Percentiles rank a stretch among this genome's conserved stretches.
Conservation (phyloP, 495 filamentous ascomycete species). For the Lasiosphaeriaceae sp. region DNA sequence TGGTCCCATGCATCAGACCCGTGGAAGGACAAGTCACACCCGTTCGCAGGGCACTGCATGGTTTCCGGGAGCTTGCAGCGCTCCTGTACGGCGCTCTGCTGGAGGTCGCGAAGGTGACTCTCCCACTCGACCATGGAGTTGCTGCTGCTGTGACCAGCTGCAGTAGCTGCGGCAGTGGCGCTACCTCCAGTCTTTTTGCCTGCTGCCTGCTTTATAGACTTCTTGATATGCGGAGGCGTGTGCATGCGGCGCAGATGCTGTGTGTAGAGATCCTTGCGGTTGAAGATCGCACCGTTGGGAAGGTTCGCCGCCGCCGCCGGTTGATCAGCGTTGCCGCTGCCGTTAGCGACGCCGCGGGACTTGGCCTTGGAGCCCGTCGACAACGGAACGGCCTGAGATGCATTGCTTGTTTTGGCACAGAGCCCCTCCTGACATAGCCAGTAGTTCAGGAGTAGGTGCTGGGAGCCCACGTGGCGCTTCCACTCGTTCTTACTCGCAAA, state of each 20-base stretch:
- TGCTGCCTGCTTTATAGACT: constrained; percentile 27
- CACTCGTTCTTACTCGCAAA: constrained; percentile 91
- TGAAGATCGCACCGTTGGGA: constrained; percentile 64
- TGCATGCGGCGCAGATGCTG: constrained; percentile 91
- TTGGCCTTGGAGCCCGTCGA: neutral
- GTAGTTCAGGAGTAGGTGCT: constrained; percentile 75
- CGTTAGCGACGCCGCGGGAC: neutral
- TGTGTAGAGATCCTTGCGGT: constrained; percentile 89
- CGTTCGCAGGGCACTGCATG: constrained; percentile 60
- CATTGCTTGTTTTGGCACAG: constrained; percentile 46
- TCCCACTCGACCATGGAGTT: constrained; percentile 31
- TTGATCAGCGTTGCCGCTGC: neutral
- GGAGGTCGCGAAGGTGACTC: constrained; percentile 42
- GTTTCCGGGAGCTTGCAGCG: constrained; percentile 58
- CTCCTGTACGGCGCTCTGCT: constrained; percentile 53
- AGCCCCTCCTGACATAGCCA: constrained; percentile 72
- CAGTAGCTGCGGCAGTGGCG: constrained; percentile 22
- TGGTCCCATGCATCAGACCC: constrained; percentile 70
- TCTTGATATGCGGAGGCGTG: constrained; percentile 39
- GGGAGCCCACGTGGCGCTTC: constrained; percentile 79
- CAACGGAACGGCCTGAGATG: constrained; percentile 6
- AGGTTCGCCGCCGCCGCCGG: neutral
- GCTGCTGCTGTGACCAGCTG: constrained; percentile 6
- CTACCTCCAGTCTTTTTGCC: constrained; percentile 1
- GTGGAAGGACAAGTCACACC: constrained; percentile 56